Conservation (phyloP, 1,284 basidiomycete genomes). For the Prillingera fragicola region DNA sequence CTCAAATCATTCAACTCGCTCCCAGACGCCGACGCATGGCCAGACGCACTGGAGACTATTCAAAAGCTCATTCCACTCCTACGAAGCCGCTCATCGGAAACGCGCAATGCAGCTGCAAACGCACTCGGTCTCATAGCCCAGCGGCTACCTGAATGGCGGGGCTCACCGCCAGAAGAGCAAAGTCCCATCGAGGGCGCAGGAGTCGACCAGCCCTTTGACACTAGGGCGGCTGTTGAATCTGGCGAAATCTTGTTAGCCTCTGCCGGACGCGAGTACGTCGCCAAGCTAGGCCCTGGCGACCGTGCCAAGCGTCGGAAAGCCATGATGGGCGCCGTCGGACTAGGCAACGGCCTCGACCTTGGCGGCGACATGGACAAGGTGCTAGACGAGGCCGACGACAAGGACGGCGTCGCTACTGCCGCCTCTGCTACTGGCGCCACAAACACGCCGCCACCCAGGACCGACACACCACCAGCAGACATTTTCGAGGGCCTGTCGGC, state of each 20-base stretch:
- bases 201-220: slow-evolving; percentile 24
- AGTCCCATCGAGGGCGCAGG: slow-evolving; percentile 12
- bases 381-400: slow-evolving; percentile 33
- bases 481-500: slow-evolving; percentile 46
- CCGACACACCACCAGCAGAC: slow-evolving; percentile 24
- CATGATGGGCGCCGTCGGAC: slow-evolving; percentile 42
- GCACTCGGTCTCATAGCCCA: slow-evolving; percentile 42
- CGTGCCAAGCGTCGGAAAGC: slow-evolving; percentile 41
- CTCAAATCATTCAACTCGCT: slow-evolving; percentile 35
- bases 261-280: slow-evolving; percentile 42
- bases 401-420: slow-evolving; percentile 16
- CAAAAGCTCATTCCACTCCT: slow-evolving; percentile 45
- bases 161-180: slow-evolving; percentile 4
- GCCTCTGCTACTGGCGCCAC: slow-evolving; percentile 2
- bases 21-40: slow-evolving; percentile 41
- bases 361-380: slow-evolving; percentile 43
- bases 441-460: slow-evolving; percentile 5
- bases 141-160: slow-evolving; percentile 9
- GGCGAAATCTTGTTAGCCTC: slow-evolving; percentile 36
- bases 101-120: slow-evolving; percentile 43
- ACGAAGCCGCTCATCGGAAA: slow-evolving; percentile 41
- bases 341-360: slow-evolving; percentile 36
- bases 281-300: slow-evolving; percentile 35
- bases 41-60: slow-evolving; percentile 43
- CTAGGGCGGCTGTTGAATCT: slow-evolving; percentile 17